Percentiles rank a stretch among this genome's conserved stretches.
phyloP scores from a whole-genome alignment of 257 asterid species.

The Striga asiatica region DNA sequence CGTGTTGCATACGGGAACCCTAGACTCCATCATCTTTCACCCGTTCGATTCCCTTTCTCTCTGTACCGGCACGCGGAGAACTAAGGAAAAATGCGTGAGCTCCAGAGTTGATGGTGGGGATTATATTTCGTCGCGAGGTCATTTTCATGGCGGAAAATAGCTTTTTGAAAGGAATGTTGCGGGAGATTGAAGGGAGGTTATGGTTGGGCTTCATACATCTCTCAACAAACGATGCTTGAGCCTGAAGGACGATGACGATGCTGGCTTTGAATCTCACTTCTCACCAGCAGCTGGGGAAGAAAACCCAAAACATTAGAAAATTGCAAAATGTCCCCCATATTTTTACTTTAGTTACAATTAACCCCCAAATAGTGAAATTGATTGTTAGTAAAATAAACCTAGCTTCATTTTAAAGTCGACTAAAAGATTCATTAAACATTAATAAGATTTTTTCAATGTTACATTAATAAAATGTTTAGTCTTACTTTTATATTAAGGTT shows the following conservation, averaged over 20 bases:
- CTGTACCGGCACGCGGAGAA: conserved; percentile 1
- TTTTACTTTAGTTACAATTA: background rate
- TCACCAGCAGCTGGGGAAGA: background rate
- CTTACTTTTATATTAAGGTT: too few relatives aligned
- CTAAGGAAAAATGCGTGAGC: conserved; percentile 25
- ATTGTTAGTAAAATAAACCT: background rate
- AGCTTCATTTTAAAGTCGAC: too few relatives aligned
- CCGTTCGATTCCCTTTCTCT: conserved; percentile 2
- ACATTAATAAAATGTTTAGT: too few relatives aligned
- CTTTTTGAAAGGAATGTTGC: conserved; percentile 31
- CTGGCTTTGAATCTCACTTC: background rate
- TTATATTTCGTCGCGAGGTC: conserved; percentile 28
- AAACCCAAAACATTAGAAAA: background rate
- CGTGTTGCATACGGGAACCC: conserved; percentile 56
- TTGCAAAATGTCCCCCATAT: background rate
- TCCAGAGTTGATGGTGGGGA: conserved; percentile 37
- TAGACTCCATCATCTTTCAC: conserved; percentile 67
- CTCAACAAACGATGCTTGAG: conserved; percentile 24
- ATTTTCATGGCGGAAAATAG: conserved; percentile 23
- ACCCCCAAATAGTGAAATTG: background rate
- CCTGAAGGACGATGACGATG: conserved; percentile 5
- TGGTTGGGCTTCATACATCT: conserved; percentile 49
- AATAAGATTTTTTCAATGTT: too few relatives aligned
- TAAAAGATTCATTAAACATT: too few relatives aligned
- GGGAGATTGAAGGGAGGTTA: conserved; percentile 70